Evolutionary conservation across 208 protist species (phyloP).

Genomic region (Trypanosoma lewisi): DNA sequence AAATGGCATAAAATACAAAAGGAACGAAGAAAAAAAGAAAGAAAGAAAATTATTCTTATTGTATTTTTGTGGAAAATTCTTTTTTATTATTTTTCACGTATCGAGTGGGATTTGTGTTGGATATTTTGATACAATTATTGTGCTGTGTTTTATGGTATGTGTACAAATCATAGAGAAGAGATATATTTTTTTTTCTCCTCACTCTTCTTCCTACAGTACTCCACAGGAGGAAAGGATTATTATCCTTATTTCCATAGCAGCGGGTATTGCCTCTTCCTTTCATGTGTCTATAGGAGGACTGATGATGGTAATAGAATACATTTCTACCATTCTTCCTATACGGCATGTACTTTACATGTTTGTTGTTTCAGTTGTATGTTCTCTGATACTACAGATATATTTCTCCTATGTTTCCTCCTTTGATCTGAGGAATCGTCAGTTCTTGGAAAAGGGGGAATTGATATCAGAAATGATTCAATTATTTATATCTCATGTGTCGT

Average conservation of each 20-base stretch:
- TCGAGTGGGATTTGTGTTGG: slow-evolving; percentile 50
- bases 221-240: slow-evolving; percentile 49
- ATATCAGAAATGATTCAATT: slow-evolving; percentile 33
- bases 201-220: no score
- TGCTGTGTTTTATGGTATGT: slow-evolving; percentile 53
- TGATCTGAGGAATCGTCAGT: slow-evolving; percentile 28
- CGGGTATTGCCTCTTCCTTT: slow-evolving; percentile 49
- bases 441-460: slow-evolving; percentile 25
- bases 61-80: slow-evolving; percentile 43
- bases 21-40: no score
- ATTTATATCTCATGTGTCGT: slow-evolving; percentile 35
- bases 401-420: slow-evolving; percentile 49
- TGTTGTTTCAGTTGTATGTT: slow-evolving; percentile 49
- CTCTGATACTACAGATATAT: slow-evolving; percentile 41
- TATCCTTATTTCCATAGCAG: slow-evolving; percentile 46
- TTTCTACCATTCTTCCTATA: slow-evolving; percentile 47
- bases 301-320: slow-evolving; percentile 51
- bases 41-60: slow-evolving; percentile 30
- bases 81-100: slow-evolving; percentile 32
- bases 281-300: slow-evolving; percentile 51
- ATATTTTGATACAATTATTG: slow-evolving; percentile 46
- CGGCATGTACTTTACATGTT: slow-evolving; percentile 64
- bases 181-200: no score
- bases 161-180: slow-evolving; percentile 35
- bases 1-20: slow-evolving; percentile 52